Evolutionary conservation across 176 grass and related monocot species (phyloP).

Genomic region (Aechmea fasciata): DNA sequence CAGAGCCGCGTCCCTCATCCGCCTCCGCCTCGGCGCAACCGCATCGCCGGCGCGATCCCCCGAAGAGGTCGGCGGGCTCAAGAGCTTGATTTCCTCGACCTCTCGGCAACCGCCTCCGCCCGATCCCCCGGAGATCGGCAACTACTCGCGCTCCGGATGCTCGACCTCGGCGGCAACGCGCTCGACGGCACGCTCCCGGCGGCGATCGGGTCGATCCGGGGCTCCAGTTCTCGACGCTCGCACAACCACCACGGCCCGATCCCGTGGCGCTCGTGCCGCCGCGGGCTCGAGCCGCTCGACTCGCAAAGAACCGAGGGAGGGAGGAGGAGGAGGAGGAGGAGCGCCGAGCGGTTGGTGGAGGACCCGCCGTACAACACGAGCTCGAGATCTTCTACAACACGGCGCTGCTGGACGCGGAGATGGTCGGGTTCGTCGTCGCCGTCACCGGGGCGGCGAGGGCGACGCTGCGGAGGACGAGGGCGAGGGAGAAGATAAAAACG

Average conservation of each 20-base stretch:
- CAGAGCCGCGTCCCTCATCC: slow-evolving; percentile 39
- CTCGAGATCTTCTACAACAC: no score
- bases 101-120: slow-evolving; percentile 59
- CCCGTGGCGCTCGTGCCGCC: slow-evolving; percentile 51
- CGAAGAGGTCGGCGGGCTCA: slow-evolving; percentile 40
- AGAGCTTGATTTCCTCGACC: slow-evolving; percentile 75
- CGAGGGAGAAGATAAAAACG: no score
- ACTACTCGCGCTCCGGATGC: slow-evolving; percentile 87
- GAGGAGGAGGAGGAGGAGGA: no score
- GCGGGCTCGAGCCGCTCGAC: slow-evolving; percentile 60
- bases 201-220: slow-evolving; percentile 38
- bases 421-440: no score
- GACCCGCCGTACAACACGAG: no score
- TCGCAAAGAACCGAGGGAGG: no score
- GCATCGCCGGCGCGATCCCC: slow-evolving; percentile 50
- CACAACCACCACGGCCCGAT: slow-evolving; percentile 44
- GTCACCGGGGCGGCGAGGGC: no score
- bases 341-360: no score
- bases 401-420: no score
- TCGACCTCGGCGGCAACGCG: slow-evolving; percentile 77
- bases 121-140: slow-evolving; percentile 46
- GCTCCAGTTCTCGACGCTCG: slow-evolving; percentile 68
- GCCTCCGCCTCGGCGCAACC: slow-evolving; percentile 68
- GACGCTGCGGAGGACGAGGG: no score
- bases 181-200: slow-evolving; percentile 43